Evolutionary conservation across 331 rosid species (phyloP).

Genomic region (Quercus phellos): DNA sequence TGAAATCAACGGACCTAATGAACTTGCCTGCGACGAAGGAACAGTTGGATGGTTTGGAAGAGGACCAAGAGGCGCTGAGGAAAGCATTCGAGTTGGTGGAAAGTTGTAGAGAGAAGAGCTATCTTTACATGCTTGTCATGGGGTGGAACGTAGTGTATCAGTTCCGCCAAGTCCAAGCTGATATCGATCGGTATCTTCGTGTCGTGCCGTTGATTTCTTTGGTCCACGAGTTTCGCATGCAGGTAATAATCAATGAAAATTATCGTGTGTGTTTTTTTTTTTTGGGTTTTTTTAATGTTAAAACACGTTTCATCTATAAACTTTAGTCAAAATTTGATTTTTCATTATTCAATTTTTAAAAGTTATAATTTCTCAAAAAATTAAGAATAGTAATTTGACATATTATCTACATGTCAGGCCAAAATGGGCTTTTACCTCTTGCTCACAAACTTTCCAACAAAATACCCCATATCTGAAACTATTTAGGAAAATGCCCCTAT

Average conservation of each 20-base stretch:
- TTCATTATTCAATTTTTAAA: no score
- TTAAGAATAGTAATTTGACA: no score
- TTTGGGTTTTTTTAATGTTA: no score
- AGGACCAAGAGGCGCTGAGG: conserved; percentile 21
- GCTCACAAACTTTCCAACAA: no score
- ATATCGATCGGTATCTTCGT: conserved; percentile 30
- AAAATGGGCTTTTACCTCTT: no score
- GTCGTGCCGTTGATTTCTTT: conserved; percentile 35
- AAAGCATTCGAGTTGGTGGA: conserved; percentile 25
- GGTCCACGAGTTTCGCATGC: conserved; percentile 28
- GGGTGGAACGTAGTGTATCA: conserved; percentile 38
- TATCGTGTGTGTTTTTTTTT: not conserved
- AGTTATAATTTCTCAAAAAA: no score
- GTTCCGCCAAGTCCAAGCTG: conserved; percentile 33
- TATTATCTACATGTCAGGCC: no score
- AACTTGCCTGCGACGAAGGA: conserved; percentile 27
- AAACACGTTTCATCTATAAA: no score
- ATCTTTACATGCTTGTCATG: conserved; percentile 37
- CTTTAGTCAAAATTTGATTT: no score
- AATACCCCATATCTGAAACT: no score
- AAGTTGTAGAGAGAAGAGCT: conserved; percentile 36
- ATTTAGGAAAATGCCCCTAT: no score
- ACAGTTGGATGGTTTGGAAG: conserved; percentile 36
- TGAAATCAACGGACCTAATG: conserved; percentile 23
- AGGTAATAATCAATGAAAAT: conserved; percentile 4